Conservation (phyloP, 305 asterid species). For the Stenogyne calaminthoides region DNA sequence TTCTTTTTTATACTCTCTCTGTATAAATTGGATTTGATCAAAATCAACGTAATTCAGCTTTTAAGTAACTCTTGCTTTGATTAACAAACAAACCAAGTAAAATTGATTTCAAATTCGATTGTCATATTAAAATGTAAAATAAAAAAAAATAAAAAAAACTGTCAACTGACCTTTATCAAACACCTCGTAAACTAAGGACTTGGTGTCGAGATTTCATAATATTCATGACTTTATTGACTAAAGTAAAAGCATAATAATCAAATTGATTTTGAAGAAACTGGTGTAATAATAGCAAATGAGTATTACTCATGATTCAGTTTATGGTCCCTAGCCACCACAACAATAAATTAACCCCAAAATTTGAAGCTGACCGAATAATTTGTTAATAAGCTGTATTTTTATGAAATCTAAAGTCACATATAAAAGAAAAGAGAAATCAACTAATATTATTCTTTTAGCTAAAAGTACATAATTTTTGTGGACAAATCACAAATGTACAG, state of each 20-base stretch:
- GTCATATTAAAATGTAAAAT: too few species aligned
- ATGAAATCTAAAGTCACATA: neutral
- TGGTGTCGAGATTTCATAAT: neutral
- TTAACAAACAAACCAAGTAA: too few species aligned
- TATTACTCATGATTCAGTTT: slow-evolving; percentile 2
- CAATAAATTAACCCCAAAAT: slow-evolving; percentile 8
- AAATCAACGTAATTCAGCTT: too few species aligned
- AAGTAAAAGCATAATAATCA: neutral
- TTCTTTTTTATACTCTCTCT: too few species aligned
- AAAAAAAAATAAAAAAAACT: neutral
- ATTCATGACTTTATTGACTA: neutral
- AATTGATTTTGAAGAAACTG: neutral
- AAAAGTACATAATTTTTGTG: neutral
- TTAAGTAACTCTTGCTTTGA: too few species aligned
- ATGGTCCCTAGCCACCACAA: slow-evolving; percentile 23
- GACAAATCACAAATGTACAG: neutral
- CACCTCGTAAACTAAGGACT: neutral
- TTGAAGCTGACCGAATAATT: slow-evolving; percentile 10
- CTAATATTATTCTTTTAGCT: neutral
- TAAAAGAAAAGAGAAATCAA: neutral
- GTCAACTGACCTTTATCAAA: neutral
- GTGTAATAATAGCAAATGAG: slow-evolving; percentile 22
- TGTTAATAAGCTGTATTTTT: neutral
- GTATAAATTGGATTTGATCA: too few species aligned
- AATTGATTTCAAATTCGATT: too few species aligned